Evolutionary conservation across 164 flowering plant genomes (phyloP).

Genomic region (Umbellularia californica): DNA sequence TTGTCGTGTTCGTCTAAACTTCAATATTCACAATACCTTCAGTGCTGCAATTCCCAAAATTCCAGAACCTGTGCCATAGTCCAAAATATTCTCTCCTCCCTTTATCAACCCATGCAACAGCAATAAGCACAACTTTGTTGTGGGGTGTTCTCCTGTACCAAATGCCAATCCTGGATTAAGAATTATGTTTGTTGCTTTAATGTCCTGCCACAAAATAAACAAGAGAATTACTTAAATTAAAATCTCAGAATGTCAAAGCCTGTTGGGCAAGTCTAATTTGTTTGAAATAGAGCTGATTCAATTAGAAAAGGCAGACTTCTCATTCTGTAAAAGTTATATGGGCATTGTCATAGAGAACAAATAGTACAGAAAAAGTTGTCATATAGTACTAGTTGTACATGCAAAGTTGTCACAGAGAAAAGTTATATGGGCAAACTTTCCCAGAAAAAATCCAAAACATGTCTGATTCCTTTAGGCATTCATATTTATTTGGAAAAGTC

Average conservation of each 20-base stretch:
- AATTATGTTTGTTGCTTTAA: conserved; percentile 66
- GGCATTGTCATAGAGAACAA: too few species aligned
- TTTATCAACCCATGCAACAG: conserved; percentile 52
- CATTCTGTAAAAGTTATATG: too few species aligned
- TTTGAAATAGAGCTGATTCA: too few species aligned
- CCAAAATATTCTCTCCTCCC: conserved; percentile 76
- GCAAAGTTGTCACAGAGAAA: too few species aligned
- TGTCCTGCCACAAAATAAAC: conserved; percentile 40
- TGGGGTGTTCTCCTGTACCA: conserved; percentile 97
- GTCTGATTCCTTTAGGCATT: too few species aligned
- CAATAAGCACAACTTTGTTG: conserved; percentile 77
- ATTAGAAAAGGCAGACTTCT: too few species aligned
- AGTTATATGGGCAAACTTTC: too few species aligned
- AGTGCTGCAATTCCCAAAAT: conserved; percentile 85
- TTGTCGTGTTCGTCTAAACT: neutral
- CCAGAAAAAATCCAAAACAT: too few species aligned
- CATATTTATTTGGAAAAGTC: too few species aligned
- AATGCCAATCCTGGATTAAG: conserved; percentile 94
- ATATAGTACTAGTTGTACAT: too few species aligned
- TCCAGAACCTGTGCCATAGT: conserved; percentile 97
- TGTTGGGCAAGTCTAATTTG: neutral
- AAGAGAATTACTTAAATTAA: neutral
- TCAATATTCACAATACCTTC: conserved; percentile 43
- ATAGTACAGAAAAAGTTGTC: too few species aligned
- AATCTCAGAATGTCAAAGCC: neutral